phyloP scores from a whole-genome alignment of 371 early-diverging fungal genomes.

The Rhizopus arrhizus region DNA sequence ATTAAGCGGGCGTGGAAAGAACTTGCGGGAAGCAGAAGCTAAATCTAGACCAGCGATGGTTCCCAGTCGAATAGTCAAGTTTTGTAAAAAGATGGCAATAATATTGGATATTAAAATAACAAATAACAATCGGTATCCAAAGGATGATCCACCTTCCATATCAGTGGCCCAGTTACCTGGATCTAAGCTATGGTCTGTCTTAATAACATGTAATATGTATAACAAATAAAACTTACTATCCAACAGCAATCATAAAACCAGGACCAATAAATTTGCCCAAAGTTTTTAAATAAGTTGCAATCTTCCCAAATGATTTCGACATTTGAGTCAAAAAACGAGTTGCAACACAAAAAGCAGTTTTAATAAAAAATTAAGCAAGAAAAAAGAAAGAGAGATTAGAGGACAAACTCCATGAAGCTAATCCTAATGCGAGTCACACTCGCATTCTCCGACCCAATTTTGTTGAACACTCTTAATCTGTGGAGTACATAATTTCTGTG shows the following conservation, averaged over 20 bases:
- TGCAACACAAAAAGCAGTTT: too few relatives aligned
- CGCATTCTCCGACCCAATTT: too few relatives aligned
- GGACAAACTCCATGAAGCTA: too few relatives aligned
- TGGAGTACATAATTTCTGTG: too few relatives aligned
- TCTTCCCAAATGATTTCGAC: neutral
- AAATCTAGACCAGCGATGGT: slow-evolving; percentile 76
- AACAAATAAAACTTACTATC: slow-evolving; percentile 41
- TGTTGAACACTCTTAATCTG: too few relatives aligned
- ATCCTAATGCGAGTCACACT: too few relatives aligned
- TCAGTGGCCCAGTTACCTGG: slow-evolving; percentile 84
- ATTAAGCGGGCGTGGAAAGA: slow-evolving; percentile 60
- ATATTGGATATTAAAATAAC: slow-evolving; percentile 74
- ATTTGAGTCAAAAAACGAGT: too few relatives aligned
- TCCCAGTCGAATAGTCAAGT: slow-evolving; percentile 77
- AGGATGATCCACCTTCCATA: slow-evolving; percentile 74
- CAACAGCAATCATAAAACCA: slow-evolving; percentile 56
- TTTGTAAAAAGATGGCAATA: slow-evolving; percentile 79
- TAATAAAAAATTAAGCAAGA: too few relatives aligned
- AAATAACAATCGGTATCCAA: slow-evolving; percentile 74
- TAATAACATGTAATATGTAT: neutral
- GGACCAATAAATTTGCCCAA: slow-evolving; percentile 48
- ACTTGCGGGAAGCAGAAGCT: slow-evolving; percentile 68
- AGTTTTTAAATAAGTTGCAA: slow-evolving; percentile 23
- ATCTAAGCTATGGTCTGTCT: slow-evolving; percentile 48
- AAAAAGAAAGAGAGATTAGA: too few relatives aligned